These are phyloP conservation scores for Salinomyces thailandicus DNA, from an alignment of 2,329 filamentous ascomycete species.

Conservation along the genomic window DNA sequence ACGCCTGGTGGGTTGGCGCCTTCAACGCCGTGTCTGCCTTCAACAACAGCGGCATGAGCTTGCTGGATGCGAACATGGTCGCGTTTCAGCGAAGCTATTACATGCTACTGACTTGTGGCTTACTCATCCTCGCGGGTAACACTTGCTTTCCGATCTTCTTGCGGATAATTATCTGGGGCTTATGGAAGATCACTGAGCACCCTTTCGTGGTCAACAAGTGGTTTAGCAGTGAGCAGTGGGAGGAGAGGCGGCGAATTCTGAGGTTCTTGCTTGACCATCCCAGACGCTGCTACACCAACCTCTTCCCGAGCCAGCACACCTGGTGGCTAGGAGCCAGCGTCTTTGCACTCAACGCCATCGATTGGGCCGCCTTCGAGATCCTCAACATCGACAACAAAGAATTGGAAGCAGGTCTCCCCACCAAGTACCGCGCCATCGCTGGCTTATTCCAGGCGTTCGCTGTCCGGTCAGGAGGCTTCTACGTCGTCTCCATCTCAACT, in stretches of 20 bases:
- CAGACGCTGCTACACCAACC: slow-evolving; percentile 50
- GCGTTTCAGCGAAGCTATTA: slow-evolving; percentile 43
- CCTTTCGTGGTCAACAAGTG: not conserved
- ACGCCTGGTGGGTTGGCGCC: slow-evolving; percentile 58
- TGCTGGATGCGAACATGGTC: slow-evolving; percentile 56
- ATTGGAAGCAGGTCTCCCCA: slow-evolving; percentile 34
- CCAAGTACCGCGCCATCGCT: slow-evolving; percentile 41
- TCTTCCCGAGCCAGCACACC: slow-evolving; percentile 51
- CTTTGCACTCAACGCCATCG: slow-evolving; percentile 43
- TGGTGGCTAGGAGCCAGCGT: slow-evolving; percentile 47
- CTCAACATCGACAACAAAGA: slow-evolving; percentile 46
- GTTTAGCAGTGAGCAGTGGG: slow-evolving; percentile 19
- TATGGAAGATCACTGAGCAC: slow-evolving; percentile 38
- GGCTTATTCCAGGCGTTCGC: slow-evolving; percentile 50
- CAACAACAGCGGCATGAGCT: slow-evolving; percentile 61
- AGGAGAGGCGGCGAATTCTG: slow-evolving; percentile 35
- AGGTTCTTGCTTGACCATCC: slow-evolving; percentile 53
- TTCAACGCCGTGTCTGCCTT: slow-evolving; percentile 60
- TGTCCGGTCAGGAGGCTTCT: slow-evolving; percentile 39
- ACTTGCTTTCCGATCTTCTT: slow-evolving; percentile 50
- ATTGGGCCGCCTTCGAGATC: slow-evolving; percentile 42
- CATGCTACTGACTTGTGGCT: slow-evolving; percentile 38
- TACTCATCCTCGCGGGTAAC: slow-evolving; percentile 43
- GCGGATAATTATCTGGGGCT: slow-evolving; percentile 48
- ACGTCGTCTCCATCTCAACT: slow-evolving; percentile 37